These are phyloP conservation scores for Apiotrichum domesticum DNA, from an alignment of 1,284 basidiomycete genomes.

Conservation along the genomic window DNA sequence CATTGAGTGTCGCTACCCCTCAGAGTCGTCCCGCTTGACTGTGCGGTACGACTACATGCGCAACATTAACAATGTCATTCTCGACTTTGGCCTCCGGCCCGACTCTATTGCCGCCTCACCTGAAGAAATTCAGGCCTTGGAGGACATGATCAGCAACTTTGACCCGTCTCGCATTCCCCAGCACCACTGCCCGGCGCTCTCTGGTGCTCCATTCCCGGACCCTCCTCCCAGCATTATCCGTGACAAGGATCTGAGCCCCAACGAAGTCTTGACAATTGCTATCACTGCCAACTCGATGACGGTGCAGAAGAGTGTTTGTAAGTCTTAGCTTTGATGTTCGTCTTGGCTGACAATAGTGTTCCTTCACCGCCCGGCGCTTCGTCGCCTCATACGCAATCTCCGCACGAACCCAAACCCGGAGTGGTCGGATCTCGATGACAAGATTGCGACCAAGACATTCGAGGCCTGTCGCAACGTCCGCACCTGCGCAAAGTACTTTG, in stretches of 20 bases:
- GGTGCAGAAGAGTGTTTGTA: constrained; percentile 36
- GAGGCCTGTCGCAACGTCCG: constrained; percentile 32
- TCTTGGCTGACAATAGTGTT: constrained; percentile 20
- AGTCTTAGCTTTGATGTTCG: constrained; percentile 5
- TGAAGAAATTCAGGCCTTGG: constrained; percentile 24
- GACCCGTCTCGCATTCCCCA: constrained; percentile 19
- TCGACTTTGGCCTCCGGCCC: constrained; percentile 36
- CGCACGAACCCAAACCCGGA: constrained; percentile 17
- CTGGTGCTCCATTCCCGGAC: constrained; percentile 24
- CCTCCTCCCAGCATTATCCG: not conserved
- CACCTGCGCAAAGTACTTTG: constrained; percentile 27
- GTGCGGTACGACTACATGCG: constrained; percentile 38
- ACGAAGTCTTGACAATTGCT: constrained; percentile 13
- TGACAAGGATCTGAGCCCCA: not conserved
- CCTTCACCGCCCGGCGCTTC: constrained; percentile 36
- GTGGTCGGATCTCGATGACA: constrained; percentile 24
- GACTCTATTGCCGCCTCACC: constrained; percentile 27
- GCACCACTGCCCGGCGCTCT: constrained; percentile 30
- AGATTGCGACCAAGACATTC: constrained; percentile 27
- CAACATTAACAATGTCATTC: constrained; percentile 25
- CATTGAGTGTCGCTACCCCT: constrained; percentile 34
- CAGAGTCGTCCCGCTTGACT: constrained; percentile 10
- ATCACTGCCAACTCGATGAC: constrained; percentile 29
- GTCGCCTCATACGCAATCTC: constrained; percentile 30
- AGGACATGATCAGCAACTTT: constrained; percentile 24